Evolutionary conservation across 1,284 basidiomycete species (phyloP), one percentile per base, ranked within the genome.

Genomic region (Apiotrichum laibachii): DNA sequence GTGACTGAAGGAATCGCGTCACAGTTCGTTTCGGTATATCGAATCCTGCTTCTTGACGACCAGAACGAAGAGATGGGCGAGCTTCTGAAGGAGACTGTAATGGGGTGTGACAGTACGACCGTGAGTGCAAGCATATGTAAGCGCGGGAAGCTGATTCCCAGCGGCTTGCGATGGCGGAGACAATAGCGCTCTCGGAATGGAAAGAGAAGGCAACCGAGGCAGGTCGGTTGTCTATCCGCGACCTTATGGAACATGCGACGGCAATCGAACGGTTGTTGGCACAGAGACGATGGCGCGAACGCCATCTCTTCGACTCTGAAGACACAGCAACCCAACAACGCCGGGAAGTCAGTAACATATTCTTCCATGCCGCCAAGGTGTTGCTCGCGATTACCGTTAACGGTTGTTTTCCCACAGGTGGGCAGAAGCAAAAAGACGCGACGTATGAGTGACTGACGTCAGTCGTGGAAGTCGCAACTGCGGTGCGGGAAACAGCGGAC

Each of bases 141-240:
- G 31, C 34, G 26, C 2, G 19, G 4, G 12, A 10, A 13, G 13
- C 46, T 39, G 42, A 50, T 12, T 77, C 79, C 61, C 84, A 88
- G 65, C 84, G 90, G 47, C 87, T 88, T 79, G 88, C 87, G 13
- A 80, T 90, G 46, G 86, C 88, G 6, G 85, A 89, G 77, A 86
- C 85, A 18, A 84, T 85, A 10, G 79, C 78, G n/a, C 81, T 91
- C 13, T 82, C 85, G 37, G 72, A 70, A 59, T 90, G 87, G 88
- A 88, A 88, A 77, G 79, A 80, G 3, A 40, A 56, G 56, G 4
- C 77, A 81, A 60, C 64, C 65, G 60, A 62, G 46, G 0, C 64
- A 59, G 19, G 84, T 82, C 48, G 59, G 18, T 52, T 72, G 15
- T 66, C 62, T 19, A 39, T 85, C 39, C 81, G 81, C 2, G 81